phyloP scores from a whole-genome alignment of 768 basidiomycete genomes.

The Termitomyces sp. region DNA sequence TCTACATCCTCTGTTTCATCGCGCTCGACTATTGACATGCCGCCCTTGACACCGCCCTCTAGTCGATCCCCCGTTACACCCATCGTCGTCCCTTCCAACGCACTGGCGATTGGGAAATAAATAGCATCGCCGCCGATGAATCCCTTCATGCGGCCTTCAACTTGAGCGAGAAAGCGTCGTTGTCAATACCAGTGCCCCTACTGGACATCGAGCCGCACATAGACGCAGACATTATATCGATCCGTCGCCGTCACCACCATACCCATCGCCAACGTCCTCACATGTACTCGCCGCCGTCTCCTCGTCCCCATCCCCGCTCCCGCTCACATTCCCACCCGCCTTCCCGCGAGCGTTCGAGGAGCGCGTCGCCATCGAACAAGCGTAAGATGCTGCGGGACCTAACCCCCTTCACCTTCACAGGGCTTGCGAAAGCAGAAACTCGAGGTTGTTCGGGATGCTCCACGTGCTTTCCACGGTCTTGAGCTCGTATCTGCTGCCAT shows the following conservation, averaged over 20 bases:
- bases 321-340: not conserved
- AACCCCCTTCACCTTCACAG: too few relatives aligned
- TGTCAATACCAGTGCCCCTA: not conserved
- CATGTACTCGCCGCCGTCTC: not conserved
- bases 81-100: not conserved
- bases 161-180: not conserved
- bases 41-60: not conserved
- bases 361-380: not conserved
- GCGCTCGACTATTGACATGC: too few relatives aligned
- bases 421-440: too few relatives aligned
- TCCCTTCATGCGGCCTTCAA: not conserved
- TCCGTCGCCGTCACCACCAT: not conserved
- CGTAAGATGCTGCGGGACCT: not conserved
- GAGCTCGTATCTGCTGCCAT: too few relatives aligned
- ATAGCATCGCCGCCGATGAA: conserved; percentile 3
- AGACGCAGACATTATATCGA: not conserved
- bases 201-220: not conserved
- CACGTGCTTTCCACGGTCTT: too few relatives aligned
- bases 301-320: not conserved
- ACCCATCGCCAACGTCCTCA: not conserved
- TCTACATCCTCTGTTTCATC: too few relatives aligned
- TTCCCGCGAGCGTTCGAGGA: not conserved
- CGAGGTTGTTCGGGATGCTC: too few relatives aligned
- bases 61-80: not conserved
- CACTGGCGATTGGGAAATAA: conserved; percentile 11